These are phyloP conservation scores for Tetracladium maxilliforme DNA, from an alignment of 2,329 filamentous ascomycete genomes.

Conservation along the genomic window DNA sequence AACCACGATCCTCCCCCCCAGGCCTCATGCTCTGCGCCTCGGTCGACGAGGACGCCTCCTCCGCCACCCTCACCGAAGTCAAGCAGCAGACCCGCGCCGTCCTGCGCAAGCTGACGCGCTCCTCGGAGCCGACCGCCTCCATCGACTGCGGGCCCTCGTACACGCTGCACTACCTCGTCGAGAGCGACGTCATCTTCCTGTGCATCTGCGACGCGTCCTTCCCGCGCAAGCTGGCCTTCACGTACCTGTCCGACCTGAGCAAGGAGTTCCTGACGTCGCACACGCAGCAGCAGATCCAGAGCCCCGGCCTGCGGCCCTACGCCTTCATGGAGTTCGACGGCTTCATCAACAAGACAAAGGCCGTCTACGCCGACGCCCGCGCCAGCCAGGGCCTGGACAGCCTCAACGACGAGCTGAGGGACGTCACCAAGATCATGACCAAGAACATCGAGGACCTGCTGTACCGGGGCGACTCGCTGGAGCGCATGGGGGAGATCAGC, in stretches of 20 bases:
- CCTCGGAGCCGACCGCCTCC: constrained; percentile 78
- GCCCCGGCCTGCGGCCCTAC: constrained; percentile 69
- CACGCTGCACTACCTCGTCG: constrained; percentile 82
- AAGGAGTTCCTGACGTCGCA: constrained; percentile 86
- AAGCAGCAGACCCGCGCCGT: constrained; percentile 86
- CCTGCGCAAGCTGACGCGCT: constrained; percentile 74
- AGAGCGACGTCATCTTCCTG: constrained; percentile 73
- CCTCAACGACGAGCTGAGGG: constrained; percentile 90
- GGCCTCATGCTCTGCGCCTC: constrained; percentile 91
- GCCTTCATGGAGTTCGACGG: constrained; percentile 97
- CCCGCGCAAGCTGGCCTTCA: constrained; percentile 95
- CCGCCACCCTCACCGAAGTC: constrained; percentile 61
- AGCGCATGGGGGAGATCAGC: constrained; percentile 94
- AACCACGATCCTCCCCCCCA: constrained; percentile 20
- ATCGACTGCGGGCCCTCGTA: constrained; percentile 73
- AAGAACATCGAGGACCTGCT: constrained; percentile 98
- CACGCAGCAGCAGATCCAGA: constrained; percentile 56
- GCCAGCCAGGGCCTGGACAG: constrained; percentile 88
- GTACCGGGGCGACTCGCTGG: constrained; percentile 85
- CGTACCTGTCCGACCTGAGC: constrained; percentile 86
- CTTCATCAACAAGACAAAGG: constrained; percentile 85
- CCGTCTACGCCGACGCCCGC: constrained; percentile 84
- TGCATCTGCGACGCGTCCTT: constrained; percentile 89
- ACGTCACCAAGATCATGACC: constrained; percentile 98
- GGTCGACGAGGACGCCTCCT: constrained; percentile 59